Conservation (phyloP, 2,329 filamentous ascomycete species). For the Pseudocercospora macadamiae region DNA sequence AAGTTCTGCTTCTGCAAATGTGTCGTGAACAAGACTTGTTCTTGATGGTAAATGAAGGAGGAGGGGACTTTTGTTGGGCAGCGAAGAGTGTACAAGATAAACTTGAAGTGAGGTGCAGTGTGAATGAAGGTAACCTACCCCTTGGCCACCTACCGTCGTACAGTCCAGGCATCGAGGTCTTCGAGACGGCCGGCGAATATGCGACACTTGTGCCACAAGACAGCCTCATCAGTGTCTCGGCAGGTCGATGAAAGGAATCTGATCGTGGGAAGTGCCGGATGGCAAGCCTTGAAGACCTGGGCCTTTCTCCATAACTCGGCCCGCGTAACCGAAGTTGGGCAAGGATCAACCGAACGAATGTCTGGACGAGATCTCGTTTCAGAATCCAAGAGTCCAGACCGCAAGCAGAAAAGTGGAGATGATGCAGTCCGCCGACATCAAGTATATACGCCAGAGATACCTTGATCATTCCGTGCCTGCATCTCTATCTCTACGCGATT, state of each 20-base stretch:
- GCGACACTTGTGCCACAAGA: conserved; percentile 1
- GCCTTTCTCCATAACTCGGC: conserved; percentile 3
- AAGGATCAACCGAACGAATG: neutral
- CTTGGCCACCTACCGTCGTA: neutral
- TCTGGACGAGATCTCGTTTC: neutral
- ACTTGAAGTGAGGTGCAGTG: neutral
- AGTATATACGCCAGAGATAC: neutral
- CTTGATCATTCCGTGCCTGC: neutral
- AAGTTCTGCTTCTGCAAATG: too few species aligned
- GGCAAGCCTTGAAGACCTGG: neutral
- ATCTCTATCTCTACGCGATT: neutral
- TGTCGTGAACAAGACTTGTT: too few species aligned
- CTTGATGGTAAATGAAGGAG: too few species aligned
- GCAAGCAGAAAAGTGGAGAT: neutral
- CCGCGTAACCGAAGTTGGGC: neutral
- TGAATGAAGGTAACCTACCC: neutral
- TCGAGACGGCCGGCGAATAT: neutral
- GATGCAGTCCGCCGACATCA: neutral
- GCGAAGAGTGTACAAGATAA: neutral
- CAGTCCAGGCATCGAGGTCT: neutral
- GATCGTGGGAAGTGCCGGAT: conserved; percentile 1
- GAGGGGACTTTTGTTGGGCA: too few species aligned
- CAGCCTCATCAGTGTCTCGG: neutral
- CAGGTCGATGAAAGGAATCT: neutral
- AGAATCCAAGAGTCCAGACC: neutral